Evolutionary conservation across 306 rosid species (phyloP).

Genomic region (Benincasa hispida): DNA sequence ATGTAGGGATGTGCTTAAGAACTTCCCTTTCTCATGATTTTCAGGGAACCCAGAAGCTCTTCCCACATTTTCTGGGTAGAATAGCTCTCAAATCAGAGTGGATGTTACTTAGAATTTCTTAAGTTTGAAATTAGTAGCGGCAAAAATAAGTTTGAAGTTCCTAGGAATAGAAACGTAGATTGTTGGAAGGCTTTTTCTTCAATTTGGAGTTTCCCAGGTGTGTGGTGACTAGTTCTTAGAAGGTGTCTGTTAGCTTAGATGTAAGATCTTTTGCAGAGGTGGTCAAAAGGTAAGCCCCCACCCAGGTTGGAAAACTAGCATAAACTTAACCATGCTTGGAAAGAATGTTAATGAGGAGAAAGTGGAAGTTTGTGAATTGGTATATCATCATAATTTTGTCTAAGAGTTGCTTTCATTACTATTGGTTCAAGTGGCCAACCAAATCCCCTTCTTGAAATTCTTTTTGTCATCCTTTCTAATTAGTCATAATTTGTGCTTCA

Average conservation of each 20-base stretch:
- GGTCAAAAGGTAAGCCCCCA: not conserved
- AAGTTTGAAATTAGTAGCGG: not conserved
- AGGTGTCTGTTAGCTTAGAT: not conserved
- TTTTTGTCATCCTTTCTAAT: not conserved
- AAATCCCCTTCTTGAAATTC: not conserved
- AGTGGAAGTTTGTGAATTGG: not conserved
- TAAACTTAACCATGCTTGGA: not conserved
- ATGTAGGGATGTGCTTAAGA: not conserved
- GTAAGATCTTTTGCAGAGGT: not conserved
- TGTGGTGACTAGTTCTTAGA: not conserved
- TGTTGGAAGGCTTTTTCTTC: not conserved
- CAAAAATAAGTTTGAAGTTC: not conserved
- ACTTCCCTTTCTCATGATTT: not conserved
- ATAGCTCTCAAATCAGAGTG: not conserved
- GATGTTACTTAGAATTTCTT: not conserved
- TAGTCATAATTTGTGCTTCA: not conserved
- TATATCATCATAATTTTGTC: not conserved
- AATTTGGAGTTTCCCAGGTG: not conserved
- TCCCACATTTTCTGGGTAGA: not conserved
- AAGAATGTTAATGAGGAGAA: not conserved
- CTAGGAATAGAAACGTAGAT: not conserved
- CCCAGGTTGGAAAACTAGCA: not conserved
- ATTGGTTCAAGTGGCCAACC: not conserved
- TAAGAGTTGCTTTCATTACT: not conserved
- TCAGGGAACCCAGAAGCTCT: not conserved